Base-by-base conservation (phyloP, 345 rosid species). In the Sisymbrium altissimum region DNA sequence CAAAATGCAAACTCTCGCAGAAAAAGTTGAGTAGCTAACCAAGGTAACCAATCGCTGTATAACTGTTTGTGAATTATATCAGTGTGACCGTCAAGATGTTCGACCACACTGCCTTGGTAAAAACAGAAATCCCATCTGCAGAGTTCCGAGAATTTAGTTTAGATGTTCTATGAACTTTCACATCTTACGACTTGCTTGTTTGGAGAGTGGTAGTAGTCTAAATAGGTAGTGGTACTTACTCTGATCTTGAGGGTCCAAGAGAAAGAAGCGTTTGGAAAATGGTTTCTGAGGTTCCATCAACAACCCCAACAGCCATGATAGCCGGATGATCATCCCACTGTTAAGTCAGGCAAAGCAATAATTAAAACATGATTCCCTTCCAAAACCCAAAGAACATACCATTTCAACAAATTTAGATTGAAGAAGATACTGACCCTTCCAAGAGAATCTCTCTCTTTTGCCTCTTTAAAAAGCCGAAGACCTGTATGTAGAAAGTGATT, bases 311-410 rank as follows among this genome's bases (percentile, higher is more conserved):
- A 49, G 96, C 96, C 98, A 93, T 93, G 78, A 91, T 86, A 66
- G 97, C 98, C 70, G 98, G 97, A 86, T 93, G 96, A 81, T 91
- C 98, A 57, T 88, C 92, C 98, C 98, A 91, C 94, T 91, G 75
- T 9, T 19, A 48, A 40, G 66, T 46, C 19, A 70, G 5, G 75
- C 73, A 27, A 63, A 72, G n/a, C 19, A 58, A 45, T 41, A 17
- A 67, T 61, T 14, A 44, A 60, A 67, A 44, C 49, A 39, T 56
- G 6, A 39, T 49, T 19, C 9, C 15, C 18, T 17, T 40, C 45
- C 5, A 53, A 71, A 70, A 46, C 13, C 30, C 50, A 25, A 45
- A 56, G 33, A 9, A 38, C 15, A 54, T 1, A 32, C 4, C 6
- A 6, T 61, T 23, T 36, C n/a, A 62, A 52, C 23, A 54, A 39